Percentiles rank a stretch among this genome's conserved stretches.
phyloP scores from a whole-genome alignment of 768 basidiomycete genomes.

The Amanita brunnescens region DNA sequence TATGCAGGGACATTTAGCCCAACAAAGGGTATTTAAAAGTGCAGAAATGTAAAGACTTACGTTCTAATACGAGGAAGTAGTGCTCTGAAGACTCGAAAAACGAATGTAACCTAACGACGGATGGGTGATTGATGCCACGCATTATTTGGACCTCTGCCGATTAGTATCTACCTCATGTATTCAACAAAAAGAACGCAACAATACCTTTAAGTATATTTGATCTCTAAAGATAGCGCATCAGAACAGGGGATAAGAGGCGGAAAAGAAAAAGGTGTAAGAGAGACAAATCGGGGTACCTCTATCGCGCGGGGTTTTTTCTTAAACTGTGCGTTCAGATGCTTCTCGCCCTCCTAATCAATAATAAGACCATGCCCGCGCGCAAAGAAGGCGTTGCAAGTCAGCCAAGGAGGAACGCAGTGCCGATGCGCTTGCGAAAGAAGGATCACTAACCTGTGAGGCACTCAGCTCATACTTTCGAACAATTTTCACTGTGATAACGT shows the following conservation, averaged over 20 bases:
- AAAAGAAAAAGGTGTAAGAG: conserved; percentile 9
- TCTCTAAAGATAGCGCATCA: conserved; percentile 50
- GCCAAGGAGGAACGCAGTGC: conserved; percentile 14
- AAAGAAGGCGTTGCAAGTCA: conserved; percentile 15
- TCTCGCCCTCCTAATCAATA: conserved; percentile 67
- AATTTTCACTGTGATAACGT: conserved; percentile 63
- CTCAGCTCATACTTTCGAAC: conserved; percentile 92
- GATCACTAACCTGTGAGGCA: conserved; percentile 73
- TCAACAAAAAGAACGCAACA: conserved; percentile 4
- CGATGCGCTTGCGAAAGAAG: conserved; percentile 17
- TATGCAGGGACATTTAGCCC: conserved; percentile 23
- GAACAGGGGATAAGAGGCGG: conserved; percentile 13
- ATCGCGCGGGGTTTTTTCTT: conserved; percentile 97
- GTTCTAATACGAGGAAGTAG: conserved; percentile 91
- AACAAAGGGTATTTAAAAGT: background rate
- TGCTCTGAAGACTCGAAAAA: conserved; percentile 91
- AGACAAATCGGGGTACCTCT: conserved; percentile 66
- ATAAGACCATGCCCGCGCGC: conserved; percentile 22
- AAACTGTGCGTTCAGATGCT: conserved; percentile 88
- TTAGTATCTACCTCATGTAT: conserved; percentile 6
- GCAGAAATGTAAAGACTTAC: conserved; percentile 33
- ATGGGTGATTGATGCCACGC: conserved; percentile 89
- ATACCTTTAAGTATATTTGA: conserved; percentile 93
- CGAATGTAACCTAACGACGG: conserved; percentile 83
- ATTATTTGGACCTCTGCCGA: conserved; percentile 94